Conservation (phyloP, 2,329 filamentous ascomycete species). For the Paecilomyces fulvus region DNA sequence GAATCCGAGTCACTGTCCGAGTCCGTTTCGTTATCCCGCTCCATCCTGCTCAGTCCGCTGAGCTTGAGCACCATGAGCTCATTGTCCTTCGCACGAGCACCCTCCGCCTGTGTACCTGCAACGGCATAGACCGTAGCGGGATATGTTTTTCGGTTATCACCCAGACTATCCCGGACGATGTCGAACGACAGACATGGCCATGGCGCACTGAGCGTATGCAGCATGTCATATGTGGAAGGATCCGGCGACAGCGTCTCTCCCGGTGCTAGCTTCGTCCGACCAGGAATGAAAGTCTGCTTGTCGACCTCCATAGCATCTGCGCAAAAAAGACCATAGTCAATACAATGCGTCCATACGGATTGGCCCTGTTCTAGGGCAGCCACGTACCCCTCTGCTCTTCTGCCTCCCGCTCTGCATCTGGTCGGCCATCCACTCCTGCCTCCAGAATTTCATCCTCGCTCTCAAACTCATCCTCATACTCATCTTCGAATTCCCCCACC, state of each 20-base stretch:
- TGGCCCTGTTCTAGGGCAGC: constrained; percentile 7
- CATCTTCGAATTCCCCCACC: constrained; percentile 58
- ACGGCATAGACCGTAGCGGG: constrained; percentile 94
- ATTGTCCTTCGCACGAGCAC: constrained; percentile 69
- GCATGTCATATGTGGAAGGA: constrained; percentile 92
- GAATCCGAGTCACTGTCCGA: constrained; percentile 60
- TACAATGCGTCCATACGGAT: not conserved
- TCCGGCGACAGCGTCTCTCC: constrained; percentile 89
- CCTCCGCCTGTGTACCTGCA: constrained; percentile 85
- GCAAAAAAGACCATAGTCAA: not conserved
- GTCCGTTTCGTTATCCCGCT: constrained; percentile 60
- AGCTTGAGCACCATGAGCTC: constrained; percentile 94
- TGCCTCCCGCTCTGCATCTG: constrained; percentile 84
- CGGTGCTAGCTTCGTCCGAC: constrained; percentile 79
- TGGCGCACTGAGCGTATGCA: constrained; percentile 85
- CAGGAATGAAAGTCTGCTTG: constrained; percentile 90
- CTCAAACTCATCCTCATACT: constrained; percentile 96
- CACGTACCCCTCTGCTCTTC: constrained; percentile 66
- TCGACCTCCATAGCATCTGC: constrained; percentile 83
- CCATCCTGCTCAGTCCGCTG: constrained; percentile 82
- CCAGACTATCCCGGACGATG: constrained; percentile 74
- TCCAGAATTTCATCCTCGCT: constrained; percentile 88
- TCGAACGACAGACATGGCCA: constrained; percentile 98
- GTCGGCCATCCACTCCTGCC: constrained; percentile 85
- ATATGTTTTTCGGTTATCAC: constrained; percentile 84